Percentiles rank a stretch among this genome's conserved stretches.
Conservation (phyloP, 2,329 filamentous ascomycete species). For the Paecilomyces niveus region DNA sequence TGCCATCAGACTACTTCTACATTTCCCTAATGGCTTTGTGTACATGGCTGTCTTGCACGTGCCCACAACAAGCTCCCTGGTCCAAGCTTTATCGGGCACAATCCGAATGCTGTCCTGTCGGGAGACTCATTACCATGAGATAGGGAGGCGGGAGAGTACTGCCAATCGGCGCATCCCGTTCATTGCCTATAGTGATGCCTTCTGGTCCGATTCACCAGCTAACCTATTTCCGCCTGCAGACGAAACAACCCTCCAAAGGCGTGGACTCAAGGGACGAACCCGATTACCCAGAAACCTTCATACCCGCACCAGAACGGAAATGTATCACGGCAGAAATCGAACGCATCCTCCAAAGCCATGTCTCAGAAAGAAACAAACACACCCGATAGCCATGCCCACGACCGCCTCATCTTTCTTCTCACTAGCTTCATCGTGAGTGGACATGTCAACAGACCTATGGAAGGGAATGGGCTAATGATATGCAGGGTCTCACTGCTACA, state of each 20-base stretch:
- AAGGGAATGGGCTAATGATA: conserved; percentile 11
- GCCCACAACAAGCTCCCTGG: neutral
- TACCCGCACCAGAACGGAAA: conserved; percentile 49
- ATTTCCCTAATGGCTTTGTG: neutral
- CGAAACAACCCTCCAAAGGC: conserved; percentile 52
- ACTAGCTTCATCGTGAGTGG: conserved; percentile 52
- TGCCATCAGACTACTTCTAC: neutral
- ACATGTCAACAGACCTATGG: neutral
- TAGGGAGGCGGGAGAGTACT: neutral
- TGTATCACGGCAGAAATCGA: conserved; percentile 36
- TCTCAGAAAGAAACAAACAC: conserved; percentile 44
- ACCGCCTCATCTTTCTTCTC: conserved; percentile 53
- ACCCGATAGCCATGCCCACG: conserved; percentile 52
- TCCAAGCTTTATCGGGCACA: neutral
- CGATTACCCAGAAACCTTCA: conserved; percentile 51
- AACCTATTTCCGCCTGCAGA: conserved; percentile 21
- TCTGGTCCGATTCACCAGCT: conserved; percentile 11
- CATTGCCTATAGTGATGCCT: neutral
- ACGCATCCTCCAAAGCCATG: conserved; percentile 29
- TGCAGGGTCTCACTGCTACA: conserved; percentile 48
- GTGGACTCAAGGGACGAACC: conserved; percentile 56
- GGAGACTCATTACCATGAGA: neutral
- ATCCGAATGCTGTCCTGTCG: neutral
- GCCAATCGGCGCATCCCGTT: neutral
- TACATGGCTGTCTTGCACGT: neutral